Conservation (phyloP, 257 asterid genomes). For the Scutellaria galericulata region DNA sequence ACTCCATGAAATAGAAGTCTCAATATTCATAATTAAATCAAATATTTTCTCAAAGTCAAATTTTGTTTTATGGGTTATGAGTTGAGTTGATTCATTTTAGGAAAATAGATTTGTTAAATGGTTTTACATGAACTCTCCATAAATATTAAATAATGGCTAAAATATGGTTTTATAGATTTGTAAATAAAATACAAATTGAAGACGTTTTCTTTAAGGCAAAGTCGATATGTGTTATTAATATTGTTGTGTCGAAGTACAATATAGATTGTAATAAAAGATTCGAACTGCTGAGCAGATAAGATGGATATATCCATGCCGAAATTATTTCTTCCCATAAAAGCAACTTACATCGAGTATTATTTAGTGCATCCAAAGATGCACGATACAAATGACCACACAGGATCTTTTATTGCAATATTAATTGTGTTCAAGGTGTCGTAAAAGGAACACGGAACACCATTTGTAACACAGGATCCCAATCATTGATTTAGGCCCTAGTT, state of each 20-base stretch:
- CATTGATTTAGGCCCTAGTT: neutral
- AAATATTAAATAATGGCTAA: no score
- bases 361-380: no score
- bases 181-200: no score
- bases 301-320: neutral
- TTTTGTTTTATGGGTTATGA: no score
- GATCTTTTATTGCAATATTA: conserved; percentile 12
- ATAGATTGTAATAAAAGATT: neutral
- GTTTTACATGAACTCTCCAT: no score
- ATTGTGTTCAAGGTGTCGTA: neutral
- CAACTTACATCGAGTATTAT: neutral
- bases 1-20: no score
- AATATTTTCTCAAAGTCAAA: no score
- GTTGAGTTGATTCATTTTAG: no score
- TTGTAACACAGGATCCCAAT: neutral
- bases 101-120: no score
- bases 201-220: neutral
- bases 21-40: no score
- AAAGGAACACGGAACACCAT: neutral
- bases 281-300: neutral
- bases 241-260: neutral
- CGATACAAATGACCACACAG: neutral
- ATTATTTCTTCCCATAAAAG: neutral
- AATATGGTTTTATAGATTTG: no score
- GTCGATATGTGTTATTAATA: neutral